A percentile compares a stretch with the other conserved stretches of the same genome.
Evolutionary conservation across 176 grass and related monocot species (phyloP).

Genomic region (Triticum turgidum): DNA sequence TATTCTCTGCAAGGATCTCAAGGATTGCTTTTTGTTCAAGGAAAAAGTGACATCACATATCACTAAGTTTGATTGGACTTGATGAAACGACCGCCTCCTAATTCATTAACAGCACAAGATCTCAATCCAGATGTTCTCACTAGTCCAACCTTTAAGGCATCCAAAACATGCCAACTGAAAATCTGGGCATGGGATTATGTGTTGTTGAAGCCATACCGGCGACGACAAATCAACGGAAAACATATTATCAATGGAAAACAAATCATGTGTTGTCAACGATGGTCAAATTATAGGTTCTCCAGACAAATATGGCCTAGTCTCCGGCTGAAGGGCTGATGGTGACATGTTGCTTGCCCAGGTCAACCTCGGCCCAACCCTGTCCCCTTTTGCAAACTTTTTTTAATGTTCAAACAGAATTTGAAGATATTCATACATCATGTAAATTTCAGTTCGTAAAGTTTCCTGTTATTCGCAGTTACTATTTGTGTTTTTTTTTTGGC

Average conservation of each 20-base stretch:
- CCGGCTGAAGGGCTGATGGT: constrained; percentile 13
- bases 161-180: constrained; percentile 25
- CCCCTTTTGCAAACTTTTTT: constrained; percentile 14
- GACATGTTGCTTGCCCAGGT: constrained; percentile 40
- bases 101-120: constrained; percentile 42
- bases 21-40: constrained; percentile 50
- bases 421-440: neutral
- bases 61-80: constrained; percentile 29
- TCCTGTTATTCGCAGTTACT: neutral
- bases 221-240: constrained; percentile 14
- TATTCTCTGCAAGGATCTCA: constrained; percentile 33
- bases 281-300: constrained; percentile 31
- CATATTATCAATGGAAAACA: neutral
- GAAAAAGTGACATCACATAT: constrained; percentile 35
- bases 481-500: too few species aligned
- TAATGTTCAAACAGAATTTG: neutral
- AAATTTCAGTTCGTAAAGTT: neutral
- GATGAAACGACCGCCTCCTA: constrained; percentile 26
- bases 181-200: constrained; percentile 16
- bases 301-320: constrained; percentile 32
- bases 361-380: constrained; percentile 49
- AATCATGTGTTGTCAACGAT: constrained; percentile 35
- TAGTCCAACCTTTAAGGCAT: constrained; percentile 28
- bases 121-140: constrained; percentile 35
- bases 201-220: constrained; percentile 25